phyloP scores from a whole-genome alignment of 768 basidiomycete genomes.

The Mycena galopus region DNA sequence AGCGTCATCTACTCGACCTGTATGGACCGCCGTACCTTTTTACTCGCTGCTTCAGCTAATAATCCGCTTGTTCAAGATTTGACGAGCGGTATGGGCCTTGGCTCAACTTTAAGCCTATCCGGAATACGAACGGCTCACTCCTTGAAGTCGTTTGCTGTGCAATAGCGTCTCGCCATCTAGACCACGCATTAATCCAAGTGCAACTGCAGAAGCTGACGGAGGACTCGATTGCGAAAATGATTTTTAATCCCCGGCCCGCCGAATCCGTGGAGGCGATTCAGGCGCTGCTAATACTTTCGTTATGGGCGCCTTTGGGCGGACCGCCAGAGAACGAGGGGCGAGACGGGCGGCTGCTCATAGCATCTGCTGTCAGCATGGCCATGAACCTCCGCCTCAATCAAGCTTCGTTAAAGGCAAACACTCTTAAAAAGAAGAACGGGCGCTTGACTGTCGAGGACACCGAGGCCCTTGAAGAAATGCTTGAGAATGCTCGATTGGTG shows the following conservation, averaged over 20 bases:
- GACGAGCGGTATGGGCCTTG: constrained; percentile 57
- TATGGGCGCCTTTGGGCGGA: constrained; percentile 50
- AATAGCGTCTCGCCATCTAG: constrained; percentile 56
- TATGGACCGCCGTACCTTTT: constrained; percentile 35
- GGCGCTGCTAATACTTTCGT: constrained; percentile 53
- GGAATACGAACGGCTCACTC: constrained; percentile 43
- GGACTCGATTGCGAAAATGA: constrained; percentile 51
- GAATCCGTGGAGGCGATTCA: constrained; percentile 52
- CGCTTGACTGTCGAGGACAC: constrained; percentile 38
- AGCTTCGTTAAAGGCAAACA: constrained; percentile 38
- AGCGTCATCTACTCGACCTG: constrained; percentile 48
- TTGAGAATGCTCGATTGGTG: constrained; percentile 56
- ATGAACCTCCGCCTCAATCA: constrained; percentile 55
- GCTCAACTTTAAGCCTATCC: constrained; percentile 53
- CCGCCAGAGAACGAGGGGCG: constrained; percentile 27
- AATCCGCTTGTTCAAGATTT: constrained; percentile 56
- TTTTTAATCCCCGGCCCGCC: constrained; percentile 55
- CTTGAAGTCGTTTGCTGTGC: constrained; percentile 57
- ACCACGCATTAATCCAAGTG: constrained; percentile 41
- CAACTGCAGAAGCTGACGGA: constrained; percentile 49
- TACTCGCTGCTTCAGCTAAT: constrained; percentile 47
- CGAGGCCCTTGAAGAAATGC: constrained; percentile 45
- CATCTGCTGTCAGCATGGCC: constrained; percentile 58
- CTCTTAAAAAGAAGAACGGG: constrained; percentile 3
- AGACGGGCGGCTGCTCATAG: constrained; percentile 55